These are phyloP conservation scores for Zostera marina DNA, from an alignment of 116 monocot species.

Conservation along the genomic window DNA sequence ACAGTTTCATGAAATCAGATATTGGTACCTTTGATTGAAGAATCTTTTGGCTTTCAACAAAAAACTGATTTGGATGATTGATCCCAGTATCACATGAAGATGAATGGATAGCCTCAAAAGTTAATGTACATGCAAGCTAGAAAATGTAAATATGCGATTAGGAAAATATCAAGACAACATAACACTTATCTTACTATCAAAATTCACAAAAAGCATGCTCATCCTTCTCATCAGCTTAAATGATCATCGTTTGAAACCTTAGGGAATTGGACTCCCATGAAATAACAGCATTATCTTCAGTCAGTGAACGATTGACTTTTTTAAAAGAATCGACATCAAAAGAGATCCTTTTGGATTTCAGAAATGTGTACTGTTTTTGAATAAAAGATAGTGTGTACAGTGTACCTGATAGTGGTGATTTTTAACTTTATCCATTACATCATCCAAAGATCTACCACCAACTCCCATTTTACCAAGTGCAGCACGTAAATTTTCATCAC, in stretches of 20 bases:
- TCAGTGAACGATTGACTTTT: too few species aligned
- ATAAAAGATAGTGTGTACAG: background rate
- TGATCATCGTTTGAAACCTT: too few species aligned
- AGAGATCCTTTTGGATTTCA: too few species aligned
- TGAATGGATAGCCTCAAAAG: conserved; percentile 66
- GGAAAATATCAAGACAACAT: background rate
- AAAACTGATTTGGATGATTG: conserved; percentile 89
- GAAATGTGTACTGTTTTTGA: background rate
- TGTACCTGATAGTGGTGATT: conserved; percentile 72
- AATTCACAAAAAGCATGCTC: too few species aligned
- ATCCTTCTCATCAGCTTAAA: too few species aligned
- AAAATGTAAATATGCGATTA: conserved; percentile 1
- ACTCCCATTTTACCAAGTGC: conserved; percentile 75
- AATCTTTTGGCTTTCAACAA: conserved; percentile 28
- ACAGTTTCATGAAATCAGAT: background rate
- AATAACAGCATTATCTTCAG: too few species aligned
- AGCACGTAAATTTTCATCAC: conserved; percentile 77
- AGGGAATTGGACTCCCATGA: too few species aligned
- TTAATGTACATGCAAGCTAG: conserved; percentile 84
- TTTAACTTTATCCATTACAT: conserved; percentile 72
- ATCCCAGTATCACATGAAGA: conserved; percentile 74
- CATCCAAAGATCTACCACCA: conserved; percentile 51
- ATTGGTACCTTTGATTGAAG: conserved; percentile 26
- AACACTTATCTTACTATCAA: too few species aligned
- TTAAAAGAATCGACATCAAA: too few species aligned